phyloP scores from a whole-genome alignment of 139 green algal species.

The Micractinium conductrix region DNA sequence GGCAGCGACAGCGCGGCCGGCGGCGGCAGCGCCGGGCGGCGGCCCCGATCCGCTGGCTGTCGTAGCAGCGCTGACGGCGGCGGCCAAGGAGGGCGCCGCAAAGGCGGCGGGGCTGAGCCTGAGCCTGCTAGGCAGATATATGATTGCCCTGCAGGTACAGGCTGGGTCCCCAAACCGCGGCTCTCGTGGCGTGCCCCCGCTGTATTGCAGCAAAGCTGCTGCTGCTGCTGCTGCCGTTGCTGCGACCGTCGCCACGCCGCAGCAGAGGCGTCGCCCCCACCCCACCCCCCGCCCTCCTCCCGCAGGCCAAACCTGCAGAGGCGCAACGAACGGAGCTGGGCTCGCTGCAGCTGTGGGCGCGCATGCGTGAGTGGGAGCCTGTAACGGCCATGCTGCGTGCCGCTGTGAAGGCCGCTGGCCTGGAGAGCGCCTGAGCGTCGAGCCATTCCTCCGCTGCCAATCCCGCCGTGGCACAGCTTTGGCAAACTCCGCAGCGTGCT shows the following conservation, averaged over 20 bases:
- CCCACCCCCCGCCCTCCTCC: no score
- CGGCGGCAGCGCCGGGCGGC: background rate
- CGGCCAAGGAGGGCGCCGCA: background rate
- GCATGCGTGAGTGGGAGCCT: background rate
- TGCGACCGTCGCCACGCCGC: no score
- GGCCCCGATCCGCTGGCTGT: background rate
- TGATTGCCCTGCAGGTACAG: background rate
- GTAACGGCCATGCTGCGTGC: background rate
- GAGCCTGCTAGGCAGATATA: background rate
- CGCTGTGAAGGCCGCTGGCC: background rate
- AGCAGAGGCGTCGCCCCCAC: no score
- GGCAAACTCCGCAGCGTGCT: no score
- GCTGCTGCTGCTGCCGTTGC: no score
- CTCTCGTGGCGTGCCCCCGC: no score
- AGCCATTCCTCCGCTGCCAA: no score
- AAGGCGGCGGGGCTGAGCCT: background rate
- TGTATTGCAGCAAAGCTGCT: no score
- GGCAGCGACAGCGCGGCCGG: background rate
- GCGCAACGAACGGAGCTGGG: background rate
- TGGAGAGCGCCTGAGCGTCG: background rate
- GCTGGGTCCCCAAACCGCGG: no score
- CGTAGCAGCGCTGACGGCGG: background rate
- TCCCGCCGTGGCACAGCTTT: no score
- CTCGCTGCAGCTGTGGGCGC: constrained; percentile 6
- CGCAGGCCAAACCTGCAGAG: no score